Percentiles rank a stretch among this genome's conserved stretches.
Conservation (phyloP, 305 asterid species). For the Striga hermonthica region DNA sequence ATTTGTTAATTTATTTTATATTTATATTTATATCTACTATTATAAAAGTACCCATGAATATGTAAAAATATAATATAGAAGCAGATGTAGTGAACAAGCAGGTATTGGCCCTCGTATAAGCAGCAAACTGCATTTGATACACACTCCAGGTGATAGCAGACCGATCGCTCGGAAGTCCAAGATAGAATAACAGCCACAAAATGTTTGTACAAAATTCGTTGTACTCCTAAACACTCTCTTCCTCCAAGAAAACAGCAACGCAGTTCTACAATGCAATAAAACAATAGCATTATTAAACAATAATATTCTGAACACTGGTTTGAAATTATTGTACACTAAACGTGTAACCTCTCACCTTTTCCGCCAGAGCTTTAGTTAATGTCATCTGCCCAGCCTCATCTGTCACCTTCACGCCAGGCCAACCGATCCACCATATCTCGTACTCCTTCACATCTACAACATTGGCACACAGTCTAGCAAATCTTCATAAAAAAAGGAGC, state of each 20-base stretch:
- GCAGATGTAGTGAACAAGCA: too few species aligned
- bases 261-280: constrained; percentile 48
- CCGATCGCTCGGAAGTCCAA: constrained; percentile 81
- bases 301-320: constrained; percentile 17
- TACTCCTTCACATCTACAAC: constrained; percentile 68
- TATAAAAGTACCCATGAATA: too few species aligned
- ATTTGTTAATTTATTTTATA: too few species aligned
- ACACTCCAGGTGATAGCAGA: constrained; percentile 74
- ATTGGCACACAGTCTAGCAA: background rate
- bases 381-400: constrained; percentile 73
- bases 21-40: too few species aligned
- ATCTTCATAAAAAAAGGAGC: background rate
- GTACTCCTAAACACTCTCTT: constrained; percentile 68
- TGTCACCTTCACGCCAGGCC: constrained; percentile 84
- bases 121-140: constrained; percentile 72
- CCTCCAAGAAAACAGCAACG: constrained; percentile 75
- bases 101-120: constrained; percentile 69
- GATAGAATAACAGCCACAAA: constrained; percentile 74
- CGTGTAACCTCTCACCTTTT: constrained; percentile 56
- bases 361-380: constrained; percentile 69
- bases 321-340: background rate
- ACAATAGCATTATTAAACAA: constrained; percentile 13
- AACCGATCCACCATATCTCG: constrained; percentile 85
- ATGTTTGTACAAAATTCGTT: constrained; percentile 80
- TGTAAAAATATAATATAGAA: too few species aligned